Evolutionary conservation across 225 moss, liverwort and hornwort genomes (phyloP), one percentile per base, ranked within the genome.

Genomic region (Sphagnum contortum): DNA sequence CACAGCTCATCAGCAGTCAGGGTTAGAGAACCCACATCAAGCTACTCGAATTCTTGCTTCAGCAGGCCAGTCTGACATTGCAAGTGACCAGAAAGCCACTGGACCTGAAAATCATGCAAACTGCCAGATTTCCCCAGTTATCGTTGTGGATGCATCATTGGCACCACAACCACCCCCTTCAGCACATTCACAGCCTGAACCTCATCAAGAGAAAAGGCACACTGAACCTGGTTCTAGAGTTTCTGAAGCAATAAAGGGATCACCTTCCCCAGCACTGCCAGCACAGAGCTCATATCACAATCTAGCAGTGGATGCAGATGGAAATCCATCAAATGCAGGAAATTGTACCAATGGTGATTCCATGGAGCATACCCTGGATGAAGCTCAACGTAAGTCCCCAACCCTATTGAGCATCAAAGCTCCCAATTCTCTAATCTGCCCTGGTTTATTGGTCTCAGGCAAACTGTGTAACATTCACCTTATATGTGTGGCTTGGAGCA

Each of bases 61-160:
- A 12, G 47, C 52, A 7, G 66, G 66, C 11, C 54, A 55, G 47
- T 66, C 66, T 56, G 66, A 66, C 55, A 56, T 66, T 46, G 45
- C 12, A 6, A 66, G 45, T 55, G 66, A 66, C 44, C 45, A 55
- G 66, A 53, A 5, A 47, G 54, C 54, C 66, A 56, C 13, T 66
- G 29, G 50, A 5, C 50, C 50, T 29, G 51, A 52, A 14, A 52
- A 7, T 13, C 50, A 64, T 44, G 49, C 14, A 12, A 50, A 29
- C 44, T 10, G 29, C 11, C 50, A 64, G 50, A 44, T 51, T 3
- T 5, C 64, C 10, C 50, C 45, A 9, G 13, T 29, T 9, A 13
- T 52, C 6, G 64, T 8, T 3, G 52, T 29, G 64, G 50, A 12
- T 44, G 51, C 64, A 64, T 45, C 44, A 29, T 29, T 29, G 29